A percentile compares a stretch with the other conserved stretches of the same genome.
These are phyloP conservation scores for Diaporthe sp. DNA, from an alignment of 2,329 filamentous ascomycete genomes.

Conservation along the genomic window DNA sequence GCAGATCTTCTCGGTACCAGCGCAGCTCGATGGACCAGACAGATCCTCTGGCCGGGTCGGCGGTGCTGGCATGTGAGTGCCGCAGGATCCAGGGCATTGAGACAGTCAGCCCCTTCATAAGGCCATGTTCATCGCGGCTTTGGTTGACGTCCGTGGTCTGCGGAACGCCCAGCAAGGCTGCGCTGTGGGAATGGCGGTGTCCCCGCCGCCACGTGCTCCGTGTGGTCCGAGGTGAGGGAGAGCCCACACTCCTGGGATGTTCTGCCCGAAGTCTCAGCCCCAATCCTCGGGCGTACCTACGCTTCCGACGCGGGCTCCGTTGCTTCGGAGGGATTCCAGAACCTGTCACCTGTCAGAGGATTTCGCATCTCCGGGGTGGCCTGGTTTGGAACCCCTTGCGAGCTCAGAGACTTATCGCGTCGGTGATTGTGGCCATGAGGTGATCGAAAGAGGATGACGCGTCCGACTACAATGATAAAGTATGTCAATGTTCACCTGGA, in stretches of 20 bases:
- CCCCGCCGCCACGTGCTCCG: conserved; percentile 27
- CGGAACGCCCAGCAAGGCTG: not conserved
- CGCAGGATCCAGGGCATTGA: not conserved
- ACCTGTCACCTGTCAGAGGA: conserved; percentile 19
- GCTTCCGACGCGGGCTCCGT: conserved; percentile 4
- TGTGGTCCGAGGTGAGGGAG: not conserved
- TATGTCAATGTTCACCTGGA: not conserved
- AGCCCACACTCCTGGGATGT: not conserved
- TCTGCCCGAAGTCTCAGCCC: not conserved
- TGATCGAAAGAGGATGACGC: not conserved
- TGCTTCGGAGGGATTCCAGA: conserved; percentile 8
- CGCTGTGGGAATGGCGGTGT: conserved; percentile 11
- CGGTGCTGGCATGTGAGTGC: not conserved
- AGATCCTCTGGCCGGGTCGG: not conserved
- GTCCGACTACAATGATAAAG: not conserved
- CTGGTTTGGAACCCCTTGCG: not conserved
- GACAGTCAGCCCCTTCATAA: not conserved
- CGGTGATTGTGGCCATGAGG: not conserved
- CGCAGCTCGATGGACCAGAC: not conserved
- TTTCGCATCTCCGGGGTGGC: conserved; percentile 1
- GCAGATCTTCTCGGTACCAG: not conserved
- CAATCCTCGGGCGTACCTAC: conserved; percentile 6
- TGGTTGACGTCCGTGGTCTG: not conserved
- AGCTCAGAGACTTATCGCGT: not conserved
- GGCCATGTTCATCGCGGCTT: not conserved